Evolutionary conservation across 805 yeast species (phyloP).

Genomic region (Candida parachauliodes): DNA sequence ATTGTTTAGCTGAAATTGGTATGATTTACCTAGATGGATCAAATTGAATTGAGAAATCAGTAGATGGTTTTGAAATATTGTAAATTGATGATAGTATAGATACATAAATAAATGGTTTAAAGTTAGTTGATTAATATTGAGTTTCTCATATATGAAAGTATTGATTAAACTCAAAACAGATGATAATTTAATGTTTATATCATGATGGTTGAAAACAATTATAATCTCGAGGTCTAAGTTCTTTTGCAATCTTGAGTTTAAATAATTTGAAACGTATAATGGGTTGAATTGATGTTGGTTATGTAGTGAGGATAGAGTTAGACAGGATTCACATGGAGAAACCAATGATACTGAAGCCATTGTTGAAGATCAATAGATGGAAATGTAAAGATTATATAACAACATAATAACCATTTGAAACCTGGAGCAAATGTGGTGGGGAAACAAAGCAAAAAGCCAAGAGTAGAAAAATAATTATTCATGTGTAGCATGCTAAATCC

Average conservation of each 20-base stretch:
- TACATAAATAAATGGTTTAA: conserved; percentile 19
- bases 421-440: conserved; percentile 4
- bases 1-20: conserved; percentile 7
- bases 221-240: conserved; percentile 6
- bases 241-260: conserved; percentile 3
- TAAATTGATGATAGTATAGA: conserved; percentile 14
- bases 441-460: conserved; percentile 1
- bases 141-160: conserved; percentile 4
- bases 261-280: conserved; percentile 5
- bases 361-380: background rate
- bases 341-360: conserved; percentile 1
- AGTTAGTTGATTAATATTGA: conserved; percentile 10
- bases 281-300: conserved; percentile 1
- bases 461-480: too few relatives aligned
- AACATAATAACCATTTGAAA: background rate
- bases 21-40: conserved; percentile 18
- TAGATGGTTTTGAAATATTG: conserved; percentile 5
- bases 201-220: conserved; percentile 11
- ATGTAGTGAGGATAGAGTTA: conserved; percentile 11
- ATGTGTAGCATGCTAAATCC: too few relatives aligned
- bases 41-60: conserved; percentile 17
- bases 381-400: too few relatives aligned
- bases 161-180: conserved; percentile 15
- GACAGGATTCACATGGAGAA: conserved; percentile 19
- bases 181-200: conserved; percentile 14